Evolutionary conservation across 805 yeast species (phyloP).

Genomic region (Grigorovia yakushimaensis): DNA sequence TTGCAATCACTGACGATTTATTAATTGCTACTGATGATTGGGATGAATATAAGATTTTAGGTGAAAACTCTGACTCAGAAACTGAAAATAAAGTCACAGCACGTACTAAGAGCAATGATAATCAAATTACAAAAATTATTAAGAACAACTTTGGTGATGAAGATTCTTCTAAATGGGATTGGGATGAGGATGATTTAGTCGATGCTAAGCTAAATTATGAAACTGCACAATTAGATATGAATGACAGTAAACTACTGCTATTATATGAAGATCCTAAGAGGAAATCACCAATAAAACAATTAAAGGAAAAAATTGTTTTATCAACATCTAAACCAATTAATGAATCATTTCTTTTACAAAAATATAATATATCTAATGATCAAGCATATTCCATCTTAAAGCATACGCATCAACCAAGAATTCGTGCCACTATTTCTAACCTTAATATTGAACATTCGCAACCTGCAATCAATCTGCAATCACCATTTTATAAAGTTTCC

Average conservation of each 20-base stretch:
- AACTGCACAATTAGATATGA: constrained; percentile 53
- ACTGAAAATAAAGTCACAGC: no score
- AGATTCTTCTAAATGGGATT: constrained; percentile 24
- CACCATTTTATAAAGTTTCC: constrained; percentile 81
- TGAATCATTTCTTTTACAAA: constrained; percentile 44
- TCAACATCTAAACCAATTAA: constrained; percentile 34
- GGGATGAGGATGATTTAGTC: constrained; percentile 54
- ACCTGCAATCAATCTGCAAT: constrained; percentile 79
- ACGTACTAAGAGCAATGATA: no score
- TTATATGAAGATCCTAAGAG: constrained; percentile 15
- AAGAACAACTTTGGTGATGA: constrained; percentile 18
- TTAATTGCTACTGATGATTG: constrained; percentile 67
- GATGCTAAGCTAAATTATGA: constrained; percentile 45
- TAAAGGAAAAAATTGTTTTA: neutral
- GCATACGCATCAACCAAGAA: constrained; percentile 81
- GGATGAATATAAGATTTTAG: constrained; percentile 45
- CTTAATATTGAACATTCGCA: constrained; percentile 82
- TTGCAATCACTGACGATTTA: constrained; percentile 40
- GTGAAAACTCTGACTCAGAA: neutral
- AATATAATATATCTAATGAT: constrained; percentile 84
- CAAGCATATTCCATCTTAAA: constrained; percentile 71
- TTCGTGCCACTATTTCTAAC: constrained; percentile 86
- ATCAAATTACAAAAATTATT: neutral
- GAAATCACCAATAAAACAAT: neutral
- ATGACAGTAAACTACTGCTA: constrained; percentile 73